These are phyloP conservation scores for Ilex aquifolium DNA, from an alignment of 257 asterid genomes.

Conservation along the genomic window DNA sequence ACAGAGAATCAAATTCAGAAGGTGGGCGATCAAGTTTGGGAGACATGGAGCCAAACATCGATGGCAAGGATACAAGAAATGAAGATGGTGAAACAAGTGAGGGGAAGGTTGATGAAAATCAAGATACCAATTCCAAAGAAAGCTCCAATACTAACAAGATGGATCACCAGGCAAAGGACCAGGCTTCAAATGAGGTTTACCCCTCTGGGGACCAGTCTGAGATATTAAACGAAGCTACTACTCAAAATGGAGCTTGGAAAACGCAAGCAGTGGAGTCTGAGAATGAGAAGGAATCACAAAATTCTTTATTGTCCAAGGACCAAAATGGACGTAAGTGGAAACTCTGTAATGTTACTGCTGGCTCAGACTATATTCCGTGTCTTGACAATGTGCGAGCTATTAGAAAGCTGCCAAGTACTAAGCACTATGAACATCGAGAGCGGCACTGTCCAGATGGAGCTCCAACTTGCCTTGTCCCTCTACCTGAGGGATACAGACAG, in stretches of 20 bases:
- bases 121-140: not conserved
- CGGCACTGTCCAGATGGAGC: slow-evolving; percentile 21
- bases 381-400: slow-evolving; percentile 17
- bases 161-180: not conserved
- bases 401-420: slow-evolving; percentile 10
- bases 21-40: not conserved
- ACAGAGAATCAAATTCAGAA: slow-evolving; percentile 8
- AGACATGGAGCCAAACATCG: not conserved
- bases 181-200: slow-evolving; percentile 10
- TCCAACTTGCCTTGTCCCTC: slow-evolving; percentile 21
- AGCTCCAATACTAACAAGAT: not conserved
- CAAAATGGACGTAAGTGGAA: slow-evolving; percentile 12
- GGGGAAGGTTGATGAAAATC: not conserved
- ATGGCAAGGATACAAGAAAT: not conserved
- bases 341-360: slow-evolving; percentile 20
- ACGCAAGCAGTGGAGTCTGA: slow-evolving; percentile 21
- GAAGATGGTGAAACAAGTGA: not conserved
- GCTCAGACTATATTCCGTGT: slow-evolving; percentile 24
- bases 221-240: slow-evolving; percentile 18
- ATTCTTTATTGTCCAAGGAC: slow-evolving; percentile 1
- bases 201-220: slow-evolving; percentile 23
- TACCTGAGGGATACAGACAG: slow-evolving; percentile 21
- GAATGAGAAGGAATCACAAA: slow-evolving; percentile 18
- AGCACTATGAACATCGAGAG: slow-evolving; percentile 24
- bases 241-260: slow-evolving; percentile 18